Base-by-base conservation (phyloP, 352 stramenopile species). In the Pythium rishiriense region DNA sequence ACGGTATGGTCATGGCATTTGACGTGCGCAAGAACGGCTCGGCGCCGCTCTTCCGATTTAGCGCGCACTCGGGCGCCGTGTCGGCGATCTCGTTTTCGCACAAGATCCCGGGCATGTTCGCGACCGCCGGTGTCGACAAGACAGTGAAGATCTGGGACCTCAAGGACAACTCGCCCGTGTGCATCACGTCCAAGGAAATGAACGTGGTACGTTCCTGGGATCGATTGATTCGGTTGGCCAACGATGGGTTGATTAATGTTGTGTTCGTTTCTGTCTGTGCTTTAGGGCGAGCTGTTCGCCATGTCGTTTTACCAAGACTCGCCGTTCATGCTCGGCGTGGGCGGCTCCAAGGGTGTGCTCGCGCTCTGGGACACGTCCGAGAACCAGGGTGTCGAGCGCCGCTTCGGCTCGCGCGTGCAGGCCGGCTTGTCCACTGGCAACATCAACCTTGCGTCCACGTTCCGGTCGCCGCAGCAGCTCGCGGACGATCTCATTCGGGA, bases 71-170 rank as follows among this genome's bases (percentile, higher is more conserved):
- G 39, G 80, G 87, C 45, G 81, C 87, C 19, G 90, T 92, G 46
- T 96, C 90, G 22, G 72, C 80, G 24, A 80, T 98, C 64, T 89
- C 86, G 21, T 96, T 97, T 64, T 95, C 79, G 53, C 65, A 76
- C 56, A 85, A 89, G 35, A 83, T 96, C 51, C 85, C 96, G 19
- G 97, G 97, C 47, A 87, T 99, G 74, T 79, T 99, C 50, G 92
- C 96, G 24, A 99, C 97, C 4, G 96, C 90, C 42, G 95, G 94
- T 11, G 87, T 97, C n/a, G 97, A 99, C 83, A 99, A 99, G 81
- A 98, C 93, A 9, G 97, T 99, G 49, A 98, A 98, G 67, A 78
- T 99, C 45, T 99, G 98, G 98, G 96, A 99, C 65, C 68, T 96
- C 19, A 75, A 84, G 61, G 76, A 87, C 43, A 85, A 86, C 49